Base-by-base conservation (phyloP, 257 asterid genomes). In the Mentha longifolia region DNA sequence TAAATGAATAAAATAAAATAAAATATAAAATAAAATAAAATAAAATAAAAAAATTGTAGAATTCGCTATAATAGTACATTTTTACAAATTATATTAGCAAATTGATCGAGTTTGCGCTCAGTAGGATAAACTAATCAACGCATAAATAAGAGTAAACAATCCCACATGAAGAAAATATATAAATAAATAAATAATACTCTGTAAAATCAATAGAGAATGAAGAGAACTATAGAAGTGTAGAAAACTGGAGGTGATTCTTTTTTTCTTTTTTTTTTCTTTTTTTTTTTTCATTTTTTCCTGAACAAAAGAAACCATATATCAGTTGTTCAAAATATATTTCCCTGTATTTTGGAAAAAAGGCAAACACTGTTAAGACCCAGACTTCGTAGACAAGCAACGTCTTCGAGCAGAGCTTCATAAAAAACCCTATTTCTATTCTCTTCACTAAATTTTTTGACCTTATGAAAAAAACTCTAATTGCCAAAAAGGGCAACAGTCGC, bases 351-450 rank as follows among this genome's bases (percentile, higher is more conserved):
- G 47, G 39, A 56, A 55, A n/a, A 56, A 72, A 35, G 55, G 37
- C 60, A 69, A 75, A 64, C 73, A 77, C 65, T 61, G 78, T 72
- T 56, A 73, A 70, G 47, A 67, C 65, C 84, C 64, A 72, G 71
- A 76, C 62, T 62, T 62, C 72, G 83, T 78, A 50, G 70, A 73
- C 59, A 10, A 62, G 75, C 81, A 77, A 50, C 37, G 61, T 67
- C 78, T 62, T 68, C 52, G 74, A 66, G 73, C 62, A 80, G 49
- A 70, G 72, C 70, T 35, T 81, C 68, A 80, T 57, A 31, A 68
- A 73, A 80, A 64, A 35, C 8, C 8, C 85, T 78, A 79, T 61
- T 77, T 74, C 88, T 82, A 81, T 71, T 68, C 79, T 68, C 80
- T 72, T 76, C 55, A 66, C 77, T 75, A 68, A 78, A 9, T 41